These are phyloP conservation scores for Pseudogymnoascus sp. DNA, from an alignment of 2,329 filamentous ascomycete species.

Conservation along the genomic window DNA sequence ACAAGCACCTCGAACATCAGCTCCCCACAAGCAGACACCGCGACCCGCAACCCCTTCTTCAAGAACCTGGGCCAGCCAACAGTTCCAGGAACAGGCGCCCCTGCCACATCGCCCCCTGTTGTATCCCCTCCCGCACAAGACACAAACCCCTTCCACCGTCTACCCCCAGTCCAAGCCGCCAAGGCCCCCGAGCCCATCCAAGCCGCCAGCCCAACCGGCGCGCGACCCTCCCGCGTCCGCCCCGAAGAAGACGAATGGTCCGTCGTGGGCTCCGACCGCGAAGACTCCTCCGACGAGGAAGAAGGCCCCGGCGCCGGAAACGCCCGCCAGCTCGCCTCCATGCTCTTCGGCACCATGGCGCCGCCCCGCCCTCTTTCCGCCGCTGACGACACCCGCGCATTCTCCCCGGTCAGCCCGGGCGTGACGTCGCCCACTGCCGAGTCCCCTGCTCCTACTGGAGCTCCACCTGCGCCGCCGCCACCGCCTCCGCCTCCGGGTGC, in stretches of 20 bases:
- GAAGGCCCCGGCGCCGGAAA: conserved; percentile 71
- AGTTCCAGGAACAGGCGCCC: conserved; percentile 32
- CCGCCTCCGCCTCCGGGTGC: conserved; percentile 22
- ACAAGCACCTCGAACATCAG: conserved; percentile 35
- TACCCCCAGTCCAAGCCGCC: conserved; percentile 52
- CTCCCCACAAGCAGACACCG: conserved; percentile 52
- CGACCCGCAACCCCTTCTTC: conserved; percentile 93
- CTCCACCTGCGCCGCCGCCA: conserved; percentile 36
- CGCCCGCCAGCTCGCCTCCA: conserved; percentile 86
- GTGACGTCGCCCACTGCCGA: conserved; percentile 36
- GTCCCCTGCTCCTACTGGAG: conserved; percentile 30
- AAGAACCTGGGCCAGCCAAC: conserved; percentile 69
- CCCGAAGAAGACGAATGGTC: conserved; percentile 75
- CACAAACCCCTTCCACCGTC: conserved; percentile 94
- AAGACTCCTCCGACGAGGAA: conserved; percentile 66
- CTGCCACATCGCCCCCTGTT: conserved; percentile 32
- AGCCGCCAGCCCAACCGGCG: conserved; percentile 35
- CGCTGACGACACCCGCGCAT: conserved; percentile 57
- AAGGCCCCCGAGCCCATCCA: conserved; percentile 36
- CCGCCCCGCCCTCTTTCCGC: conserved; percentile 83
- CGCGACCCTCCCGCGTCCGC: conserved; percentile 44
- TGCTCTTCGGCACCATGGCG: conserved; percentile 94
- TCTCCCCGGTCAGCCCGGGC: conserved; percentile 35
- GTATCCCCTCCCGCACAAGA: conserved; percentile 41
- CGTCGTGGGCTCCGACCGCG: conserved; percentile 65